Evolutionary conservation across 371 early-diverging fungal species (phyloP), one percentile per base, ranked within the genome.

Genomic region (Dichotomocladium elegans): DNA sequence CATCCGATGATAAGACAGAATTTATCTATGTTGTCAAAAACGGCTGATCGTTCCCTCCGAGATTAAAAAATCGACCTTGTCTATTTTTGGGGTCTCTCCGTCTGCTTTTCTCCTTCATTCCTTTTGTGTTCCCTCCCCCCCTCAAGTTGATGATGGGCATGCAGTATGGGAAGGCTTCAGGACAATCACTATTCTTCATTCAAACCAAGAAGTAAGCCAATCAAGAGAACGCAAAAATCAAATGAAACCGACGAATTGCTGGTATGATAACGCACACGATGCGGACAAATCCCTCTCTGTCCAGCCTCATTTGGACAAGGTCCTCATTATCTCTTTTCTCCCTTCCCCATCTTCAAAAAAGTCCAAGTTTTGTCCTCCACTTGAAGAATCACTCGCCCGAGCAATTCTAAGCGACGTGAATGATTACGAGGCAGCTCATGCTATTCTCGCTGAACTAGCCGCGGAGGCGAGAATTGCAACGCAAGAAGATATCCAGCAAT

Each of bases 311-410:
- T 19, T 42, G 42, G 6, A 24, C 12, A 24, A 17, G 4, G 19
- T 12, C 43, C n/a, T n/a, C n/a, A n/a, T n/a, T n/a, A n/a, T n/a
- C n/a, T n/a, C n/a, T n/a, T n/a, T n/a, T n/a, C n/a, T n/a, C n/a
- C n/a, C n/a, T n/a, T n/a, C n/a, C n/a, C 25, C 4, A 21, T 24
- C 6, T 24, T 42, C 12, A 28, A n/a, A 25, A 30, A 42, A 52
- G 53, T 12, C 28, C 21, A 30, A 21, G 25, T 63, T 63, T 52
- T 63, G 64, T 48, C 64, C 64, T 8, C 64, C 59, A 35, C 26
- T 63, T 4, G 64, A 63, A 28, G 19, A 51, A 17, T 24, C 64
- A 3, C 34, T 63, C 19, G 41, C 59, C 17, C 56, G 47, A 21
- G 55, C 52, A 15, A 63, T 63, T 17, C 59, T 58, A 59, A 55